phyloP scores from a whole-genome alignment of 2,329 filamentous ascomycete species.

The Diaporthe citrichinensis region DNA sequence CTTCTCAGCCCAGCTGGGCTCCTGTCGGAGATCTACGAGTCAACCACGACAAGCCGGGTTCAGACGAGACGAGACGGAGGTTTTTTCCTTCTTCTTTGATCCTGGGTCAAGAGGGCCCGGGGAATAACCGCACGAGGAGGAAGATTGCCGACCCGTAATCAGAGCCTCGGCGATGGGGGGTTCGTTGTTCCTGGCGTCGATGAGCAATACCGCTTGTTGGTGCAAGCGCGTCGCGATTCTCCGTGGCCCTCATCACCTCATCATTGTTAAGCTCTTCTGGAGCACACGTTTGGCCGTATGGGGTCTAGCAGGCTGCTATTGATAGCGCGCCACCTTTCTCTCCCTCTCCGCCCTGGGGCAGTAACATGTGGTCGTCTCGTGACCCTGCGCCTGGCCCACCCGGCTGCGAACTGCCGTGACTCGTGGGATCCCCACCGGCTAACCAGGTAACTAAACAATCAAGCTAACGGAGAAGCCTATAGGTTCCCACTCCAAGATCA shows the following conservation, averaged over 20 bases:
- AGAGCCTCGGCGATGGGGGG: not conserved
- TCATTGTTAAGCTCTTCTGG: not conserved
- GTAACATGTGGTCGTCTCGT: conserved; percentile 23
- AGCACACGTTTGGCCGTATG: not conserved
- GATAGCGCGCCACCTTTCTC: conserved; percentile 1
- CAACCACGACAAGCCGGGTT: conserved; percentile 1
- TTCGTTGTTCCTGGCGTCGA: conserved; percentile 13
- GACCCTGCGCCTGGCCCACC: not conserved
- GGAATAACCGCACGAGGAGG: not conserved
- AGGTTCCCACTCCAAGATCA: not conserved
- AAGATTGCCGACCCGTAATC: conserved; percentile 8
- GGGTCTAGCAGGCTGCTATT: conserved; percentile 26
- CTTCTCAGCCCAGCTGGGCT: conserved; percentile 23
- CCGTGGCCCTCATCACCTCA: conserved; percentile 1
- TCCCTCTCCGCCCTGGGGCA: not conserved
- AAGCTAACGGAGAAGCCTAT: conserved; percentile 1
- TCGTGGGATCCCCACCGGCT: conserved; percentile 27
- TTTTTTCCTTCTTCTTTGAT: not conserved
- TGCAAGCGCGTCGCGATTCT: conserved; percentile 14
- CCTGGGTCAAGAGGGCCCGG: not conserved
- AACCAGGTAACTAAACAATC: conserved; percentile 19
- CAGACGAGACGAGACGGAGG: conserved; percentile 17
- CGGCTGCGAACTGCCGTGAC: conserved; percentile 32
- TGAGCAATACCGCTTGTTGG: not conserved
- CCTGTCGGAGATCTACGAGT: conserved; percentile 18